Conservation (phyloP, 495 filamentous ascomycete species). For the Penicillium paxilli region DNA sequence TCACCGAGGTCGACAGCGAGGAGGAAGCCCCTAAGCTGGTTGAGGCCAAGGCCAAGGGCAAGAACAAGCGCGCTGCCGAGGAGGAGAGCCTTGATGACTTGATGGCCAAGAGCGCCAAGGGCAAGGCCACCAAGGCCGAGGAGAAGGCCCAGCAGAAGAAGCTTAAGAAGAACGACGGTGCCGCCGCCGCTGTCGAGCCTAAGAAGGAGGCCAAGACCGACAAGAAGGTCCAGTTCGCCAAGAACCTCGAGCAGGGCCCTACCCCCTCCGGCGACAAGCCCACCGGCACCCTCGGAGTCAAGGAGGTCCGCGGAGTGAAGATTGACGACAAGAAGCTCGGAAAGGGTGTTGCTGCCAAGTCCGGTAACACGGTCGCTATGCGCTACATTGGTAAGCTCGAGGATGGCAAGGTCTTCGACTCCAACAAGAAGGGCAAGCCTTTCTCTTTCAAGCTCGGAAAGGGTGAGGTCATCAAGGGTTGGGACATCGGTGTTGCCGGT, state of each 20-base stretch:
- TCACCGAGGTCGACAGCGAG: conserved; percentile 83
- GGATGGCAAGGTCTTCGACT: conserved; percentile 90
- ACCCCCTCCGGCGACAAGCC: conserved; percentile 65
- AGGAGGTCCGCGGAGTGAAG: conserved; percentile 81
- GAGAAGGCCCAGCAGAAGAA: conserved; percentile 98
- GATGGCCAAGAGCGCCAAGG: conserved; percentile 69
- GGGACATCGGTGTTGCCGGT: conserved; percentile 91
- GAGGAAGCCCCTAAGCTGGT: conserved; percentile 79
- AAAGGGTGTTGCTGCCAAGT: conserved; percentile 76
- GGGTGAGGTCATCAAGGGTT: conserved; percentile 97
- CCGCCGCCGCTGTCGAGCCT: conserved; percentile 62
- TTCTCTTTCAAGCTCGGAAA: conserved; percentile 92
- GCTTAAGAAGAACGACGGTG: conserved; percentile 95
- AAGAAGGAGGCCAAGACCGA: conserved; percentile 55
- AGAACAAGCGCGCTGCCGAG: conserved; percentile 85
- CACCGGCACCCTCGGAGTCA: conserved; percentile 62
- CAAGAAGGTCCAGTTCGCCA: conserved; percentile 99
- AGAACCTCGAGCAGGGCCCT: conserved; percentile 96
- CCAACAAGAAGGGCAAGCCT: conserved; percentile 96
- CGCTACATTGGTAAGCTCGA: conserved; percentile 96
- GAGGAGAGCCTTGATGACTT: conserved; percentile 68
- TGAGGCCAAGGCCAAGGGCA: conserved; percentile 73
- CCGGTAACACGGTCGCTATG: conserved; percentile 83
- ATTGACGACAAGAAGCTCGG: conserved; percentile 95
- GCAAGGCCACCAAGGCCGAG: conserved; percentile 48